phyloP scores from a whole-genome alignment of 2,329 filamentous ascomycete genomes.

The Aspergillus floridensis region DNA sequence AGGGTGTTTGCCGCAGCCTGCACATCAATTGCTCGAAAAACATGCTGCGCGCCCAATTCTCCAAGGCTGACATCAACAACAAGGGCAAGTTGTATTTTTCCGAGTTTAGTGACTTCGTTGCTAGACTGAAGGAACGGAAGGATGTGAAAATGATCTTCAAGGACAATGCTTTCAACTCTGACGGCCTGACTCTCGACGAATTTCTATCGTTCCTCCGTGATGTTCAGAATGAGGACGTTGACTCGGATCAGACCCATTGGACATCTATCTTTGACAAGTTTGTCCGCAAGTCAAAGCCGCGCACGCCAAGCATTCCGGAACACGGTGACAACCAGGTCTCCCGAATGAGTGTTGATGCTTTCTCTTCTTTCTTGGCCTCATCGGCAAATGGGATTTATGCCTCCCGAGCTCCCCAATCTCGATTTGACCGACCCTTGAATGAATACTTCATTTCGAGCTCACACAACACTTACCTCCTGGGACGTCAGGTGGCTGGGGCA shows the following conservation, averaged over 20 bases:
- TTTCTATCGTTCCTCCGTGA: constrained; percentile 74
- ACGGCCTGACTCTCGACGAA: constrained; percentile 66
- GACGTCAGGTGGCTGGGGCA: constrained; percentile 81
- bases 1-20: constrained; percentile 79
- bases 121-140: constrained; percentile 75
- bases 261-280: constrained; percentile 69
- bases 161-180: constrained; percentile 55
- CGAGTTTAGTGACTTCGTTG: constrained; percentile 82
- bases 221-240: constrained; percentile 73
- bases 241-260: constrained; percentile 65
- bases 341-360: constrained; percentile 73
- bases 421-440: constrained; percentile 79
- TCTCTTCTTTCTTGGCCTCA: constrained; percentile 75
- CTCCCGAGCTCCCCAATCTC: constrained; percentile 59
- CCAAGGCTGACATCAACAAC: constrained; percentile 64
- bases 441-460: constrained; percentile 99
- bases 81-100: constrained; percentile 69
- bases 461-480: constrained; percentile 95
- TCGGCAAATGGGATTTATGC: constrained; percentile 67
- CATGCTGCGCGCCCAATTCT: constrained; percentile 71
- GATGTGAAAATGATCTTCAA: constrained; percentile 76
- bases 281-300: constrained; percentile 58
- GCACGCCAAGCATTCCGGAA: constrained; percentile 46
- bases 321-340: constrained; percentile 45
- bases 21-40: constrained; percentile 86